Percentiles rank a stretch among this genome's conserved stretches.
phyloP scores from a whole-genome alignment of 306 rosid genomes.

The Begonia peltatifolia region DNA sequence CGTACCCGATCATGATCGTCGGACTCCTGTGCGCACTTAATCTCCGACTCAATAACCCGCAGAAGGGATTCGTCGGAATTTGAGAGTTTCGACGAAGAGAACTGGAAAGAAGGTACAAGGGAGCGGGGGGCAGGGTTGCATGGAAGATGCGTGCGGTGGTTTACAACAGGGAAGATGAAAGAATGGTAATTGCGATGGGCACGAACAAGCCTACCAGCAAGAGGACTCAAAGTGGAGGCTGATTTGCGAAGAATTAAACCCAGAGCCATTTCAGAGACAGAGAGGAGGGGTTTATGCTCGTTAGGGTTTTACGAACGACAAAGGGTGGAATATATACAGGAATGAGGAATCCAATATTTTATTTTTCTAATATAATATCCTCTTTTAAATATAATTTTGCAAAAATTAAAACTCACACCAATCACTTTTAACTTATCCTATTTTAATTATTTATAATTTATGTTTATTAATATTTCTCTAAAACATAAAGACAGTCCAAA shows the following conservation, averaged over 20 bases:
- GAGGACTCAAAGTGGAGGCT: conserved; percentile 32
- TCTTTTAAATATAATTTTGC: no score
- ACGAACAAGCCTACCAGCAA: conserved; percentile 24
- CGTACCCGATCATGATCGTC: conserved; percentile 45
- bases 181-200: conserved; percentile 21
- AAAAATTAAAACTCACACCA: no score
- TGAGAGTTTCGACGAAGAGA: conserved; percentile 29
- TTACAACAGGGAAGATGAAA: conserved; percentile 18
- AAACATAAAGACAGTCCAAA: no score
- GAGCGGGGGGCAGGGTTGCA: conserved; percentile 5
- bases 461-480: no score
- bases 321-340: no score
- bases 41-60: conserved; percentile 54
- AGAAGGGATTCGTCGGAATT: conserved; percentile 42
- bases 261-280: conserved; percentile 38
- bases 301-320: no score
- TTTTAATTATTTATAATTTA: no score
- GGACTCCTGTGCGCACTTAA: conserved; percentile 39
- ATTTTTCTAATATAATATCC: no score
- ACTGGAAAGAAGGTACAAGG: conserved; percentile 19
- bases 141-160: conserved; percentile 16
- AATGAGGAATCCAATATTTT: no score
- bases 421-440: no score
- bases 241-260: conserved; percentile 56
- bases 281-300: no score